These are phyloP conservation scores for Hypoxylon crocopeplum DNA, from an alignment of 495 filamentous ascomycete genomes.

Conservation along the genomic window DNA sequence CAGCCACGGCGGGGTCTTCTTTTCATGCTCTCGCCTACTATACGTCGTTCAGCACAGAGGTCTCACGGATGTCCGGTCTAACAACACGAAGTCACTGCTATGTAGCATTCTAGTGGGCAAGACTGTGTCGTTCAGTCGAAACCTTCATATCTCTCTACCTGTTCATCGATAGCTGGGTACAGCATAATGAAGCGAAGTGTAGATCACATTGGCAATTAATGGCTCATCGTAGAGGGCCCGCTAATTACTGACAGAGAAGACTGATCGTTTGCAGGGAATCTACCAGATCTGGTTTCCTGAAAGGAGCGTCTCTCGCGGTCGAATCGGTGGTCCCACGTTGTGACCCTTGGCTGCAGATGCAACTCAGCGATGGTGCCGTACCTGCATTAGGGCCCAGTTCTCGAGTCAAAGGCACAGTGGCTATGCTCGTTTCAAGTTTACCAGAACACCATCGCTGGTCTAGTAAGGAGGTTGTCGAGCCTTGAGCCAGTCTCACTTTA, in stretches of 20 bases:
- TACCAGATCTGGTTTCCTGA: constrained; percentile 12
- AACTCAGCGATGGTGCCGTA: constrained; percentile 28
- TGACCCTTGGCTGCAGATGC: constrained; percentile 20
- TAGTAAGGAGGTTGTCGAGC: constrained; percentile 2
- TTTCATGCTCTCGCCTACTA: constrained; percentile 4
- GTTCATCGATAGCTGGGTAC: no score
- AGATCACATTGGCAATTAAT: constrained; percentile 15
- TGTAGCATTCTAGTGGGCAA: no score
- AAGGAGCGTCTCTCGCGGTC: constrained; percentile 7
- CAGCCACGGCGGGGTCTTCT: constrained; percentile 15
- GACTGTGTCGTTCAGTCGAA: no score
- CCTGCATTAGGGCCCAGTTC: constrained; percentile 38
- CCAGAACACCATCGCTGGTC: constrained; percentile 25
- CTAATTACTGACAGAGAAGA: no score
- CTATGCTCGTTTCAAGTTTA: constrained; percentile 42
- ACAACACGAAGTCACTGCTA: constrained; percentile 8
- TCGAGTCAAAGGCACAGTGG: constrained; percentile 25
- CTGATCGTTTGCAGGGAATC: constrained; percentile 27
- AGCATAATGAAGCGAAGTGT: constrained; percentile 8
- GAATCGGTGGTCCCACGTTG: constrained; percentile 29
- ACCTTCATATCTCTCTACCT: no score
- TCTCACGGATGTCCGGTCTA: constrained; percentile 1
- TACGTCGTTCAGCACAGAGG: constrained; percentile 2
- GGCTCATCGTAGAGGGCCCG: neutral
- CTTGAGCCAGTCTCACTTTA: constrained; percentile 25